Base-by-base conservation (phyloP, 2,329 filamentous ascomycete genomes). In the Colletotrichum camelliae region DNA sequence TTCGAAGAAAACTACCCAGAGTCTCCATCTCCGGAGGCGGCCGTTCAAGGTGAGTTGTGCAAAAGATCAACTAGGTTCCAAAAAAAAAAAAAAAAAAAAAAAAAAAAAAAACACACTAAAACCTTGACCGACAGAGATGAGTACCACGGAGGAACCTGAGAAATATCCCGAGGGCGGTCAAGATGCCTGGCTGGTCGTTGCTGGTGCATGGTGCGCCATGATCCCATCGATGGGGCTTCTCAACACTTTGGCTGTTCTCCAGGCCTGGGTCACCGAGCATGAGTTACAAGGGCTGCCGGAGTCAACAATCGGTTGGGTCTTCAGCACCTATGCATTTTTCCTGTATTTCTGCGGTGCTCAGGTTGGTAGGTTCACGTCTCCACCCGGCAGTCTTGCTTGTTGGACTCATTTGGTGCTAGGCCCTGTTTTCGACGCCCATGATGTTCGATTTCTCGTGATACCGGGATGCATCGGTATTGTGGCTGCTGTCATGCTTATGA, bases 261-360 rank as follows among this genome's bases (percentile, higher is more conserved):
- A 95, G 81, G 88, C 91, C 10, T 94, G 94, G 82, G 85, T 95
- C 31, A 85, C 89, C 52, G 88, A 87, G n/a, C 86, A 95, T 78
- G 92, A 95, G 76, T 85, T 96, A 13, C 83, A 85, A 8, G 83
- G 87, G 13, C 90, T 93, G 77, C 88, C 86, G 39, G 89, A 91
- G 58, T 90, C 90, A 13, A 88, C 87, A 7, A 90, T 93, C 39
- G 93, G 93, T 2, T 96, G 94, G 94, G 94, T 96, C 72, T 94
- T 95, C 78, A 90, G 92, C 78, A 85, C 94, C 66, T 95, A 94
- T 79, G 88, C 91, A 27, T 95, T 95, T 80, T 86, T 95, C 52
- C 88, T 92, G 16, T 94, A 94, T 81, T 93, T 94, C 80, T 91
- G 93, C 66, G 93, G 94, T 15, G 89, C 94, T 1, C 92, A 94